Conservation (phyloP, 192 early-diverging fungal genomes). For the Coemansia furcata region DNA sequence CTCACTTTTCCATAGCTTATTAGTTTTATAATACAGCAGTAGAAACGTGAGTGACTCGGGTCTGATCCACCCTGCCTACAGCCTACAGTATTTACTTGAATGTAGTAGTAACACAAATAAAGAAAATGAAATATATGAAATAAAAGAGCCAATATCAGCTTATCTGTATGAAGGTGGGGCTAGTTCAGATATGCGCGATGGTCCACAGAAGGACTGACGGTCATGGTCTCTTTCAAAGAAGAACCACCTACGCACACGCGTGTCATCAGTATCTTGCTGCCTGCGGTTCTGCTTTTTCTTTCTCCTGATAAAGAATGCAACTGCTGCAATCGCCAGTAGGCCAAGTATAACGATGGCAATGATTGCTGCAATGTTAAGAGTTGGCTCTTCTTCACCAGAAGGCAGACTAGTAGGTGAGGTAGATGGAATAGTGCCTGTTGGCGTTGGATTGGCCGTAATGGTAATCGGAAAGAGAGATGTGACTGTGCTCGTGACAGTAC, state of each 20-base stretch:
- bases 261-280: background rate
- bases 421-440: background rate
- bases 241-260: background rate
- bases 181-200: background rate
- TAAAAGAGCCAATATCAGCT: background rate
- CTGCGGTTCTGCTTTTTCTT: background rate
- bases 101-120: too few species aligned
- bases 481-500: background rate
- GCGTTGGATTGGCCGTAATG: background rate
- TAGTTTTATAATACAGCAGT: too few species aligned
- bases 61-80: too few species aligned
- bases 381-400: background rate
- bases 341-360: background rate
- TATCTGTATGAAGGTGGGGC: background rate
- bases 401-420: background rate
- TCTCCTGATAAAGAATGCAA: background rate
- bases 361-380: background rate
- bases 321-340: background rate
- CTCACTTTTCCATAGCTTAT: too few species aligned
- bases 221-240: background rate
- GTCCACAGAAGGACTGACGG: background rate
- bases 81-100: too few species aligned
- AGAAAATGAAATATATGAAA: background rate
- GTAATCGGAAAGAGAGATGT: background rate
- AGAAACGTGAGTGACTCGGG: too few species aligned